These are phyloP conservation scores for Coniella lustricola DNA, from an alignment of 2,329 filamentous ascomycete genomes.

Conservation along the genomic window DNA sequence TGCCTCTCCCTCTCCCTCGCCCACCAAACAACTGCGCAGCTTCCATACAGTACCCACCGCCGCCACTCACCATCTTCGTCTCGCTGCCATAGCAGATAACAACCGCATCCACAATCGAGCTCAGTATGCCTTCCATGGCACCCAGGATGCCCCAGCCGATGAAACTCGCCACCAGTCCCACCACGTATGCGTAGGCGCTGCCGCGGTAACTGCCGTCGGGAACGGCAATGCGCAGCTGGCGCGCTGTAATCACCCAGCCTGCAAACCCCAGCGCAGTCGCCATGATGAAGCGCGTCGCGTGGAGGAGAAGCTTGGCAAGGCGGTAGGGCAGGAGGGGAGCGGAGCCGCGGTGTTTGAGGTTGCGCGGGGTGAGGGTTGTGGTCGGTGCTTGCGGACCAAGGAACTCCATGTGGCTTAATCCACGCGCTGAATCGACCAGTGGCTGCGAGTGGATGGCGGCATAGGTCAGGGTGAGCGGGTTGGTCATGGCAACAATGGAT, in stretches of 20 bases:
- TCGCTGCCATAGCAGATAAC: constrained; percentile 95
- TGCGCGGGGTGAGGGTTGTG: constrained; percentile 58
- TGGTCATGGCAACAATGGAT: constrained; percentile 77
- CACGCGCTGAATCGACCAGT: constrained; percentile 68
- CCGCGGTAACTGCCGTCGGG: constrained; percentile 55
- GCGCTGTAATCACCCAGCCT: constrained; percentile 92
- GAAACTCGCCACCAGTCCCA: constrained; percentile 84
- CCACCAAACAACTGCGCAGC: constrained; percentile 83
- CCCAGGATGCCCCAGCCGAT: constrained; percentile 93
- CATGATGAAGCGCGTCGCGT: constrained; percentile 88
- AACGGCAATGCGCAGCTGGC: constrained; percentile 59
- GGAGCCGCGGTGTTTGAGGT: constrained; percentile 34
- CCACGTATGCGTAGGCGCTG: constrained; percentile 89
- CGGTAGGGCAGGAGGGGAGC: constrained; percentile 71
- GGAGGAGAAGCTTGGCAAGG: constrained; percentile 82
- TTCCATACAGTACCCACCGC: constrained; percentile 81
- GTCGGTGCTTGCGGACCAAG: constrained; percentile 66
- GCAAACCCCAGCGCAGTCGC: constrained; percentile 84
- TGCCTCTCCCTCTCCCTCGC: constrained; percentile 23
- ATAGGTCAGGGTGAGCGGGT: constrained; percentile 87
- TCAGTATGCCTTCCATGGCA: constrained; percentile 81
- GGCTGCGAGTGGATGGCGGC: constrained; percentile 88
- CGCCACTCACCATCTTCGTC: constrained; percentile 58
- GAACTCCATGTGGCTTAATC: constrained; percentile 75
- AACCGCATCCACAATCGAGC: constrained; percentile 79